Evolutionary conservation across 345 rosid species (phyloP), one percentile per base, ranked within the genome.

Genomic region (Barbarea vulgaris): DNA sequence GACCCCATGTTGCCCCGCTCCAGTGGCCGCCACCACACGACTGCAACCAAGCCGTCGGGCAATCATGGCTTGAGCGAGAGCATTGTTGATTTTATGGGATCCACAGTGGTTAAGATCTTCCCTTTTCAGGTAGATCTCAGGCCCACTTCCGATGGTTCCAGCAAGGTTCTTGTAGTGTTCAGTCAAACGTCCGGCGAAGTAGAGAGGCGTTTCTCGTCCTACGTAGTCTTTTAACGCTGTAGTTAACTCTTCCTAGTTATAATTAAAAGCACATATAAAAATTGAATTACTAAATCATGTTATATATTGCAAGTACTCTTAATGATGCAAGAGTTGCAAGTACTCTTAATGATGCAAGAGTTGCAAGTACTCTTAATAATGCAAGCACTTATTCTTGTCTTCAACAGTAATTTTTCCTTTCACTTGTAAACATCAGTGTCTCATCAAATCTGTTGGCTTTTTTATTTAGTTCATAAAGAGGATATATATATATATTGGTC

Each of bases 1-100:
- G n/a, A 93, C 83, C 0, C 97, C 96, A 10, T 93, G 97, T 44
- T 87, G 97, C 1, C 98, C 98, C 3, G 97, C 87, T 5, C 98
- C 98, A 0, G 98, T 91, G 18, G 92, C 97, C 0, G 87, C 83
- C 52, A 91, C 82, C 6, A 93, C 80, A 36, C 17, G 67, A 53
- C 21, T 82, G 53, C 84, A 74, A 15, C 94, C 98, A 82, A 93
- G 77, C 30, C 91, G 87, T 67, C 86, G 85, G 57, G 98, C 96
- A 7, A 93, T 81, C 90, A 93, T 88, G 0, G 91, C 93, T 69
- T 91, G 98, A 5, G 85, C 97, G 1, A 91, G 76, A n/a, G 98
- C 91, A 57, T 93, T 93, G 73, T 93, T 93, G 64, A 88, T 85
- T 81, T 89, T 91, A 77, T 93, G 96, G 6, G 98, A 85, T 4